A percentile compares a stretch with the other conserved stretches of the same genome.
Evolutionary conservation across 1,284 basidiomycete species (phyloP).

Genomic region (Caloboletus firmus): DNA sequence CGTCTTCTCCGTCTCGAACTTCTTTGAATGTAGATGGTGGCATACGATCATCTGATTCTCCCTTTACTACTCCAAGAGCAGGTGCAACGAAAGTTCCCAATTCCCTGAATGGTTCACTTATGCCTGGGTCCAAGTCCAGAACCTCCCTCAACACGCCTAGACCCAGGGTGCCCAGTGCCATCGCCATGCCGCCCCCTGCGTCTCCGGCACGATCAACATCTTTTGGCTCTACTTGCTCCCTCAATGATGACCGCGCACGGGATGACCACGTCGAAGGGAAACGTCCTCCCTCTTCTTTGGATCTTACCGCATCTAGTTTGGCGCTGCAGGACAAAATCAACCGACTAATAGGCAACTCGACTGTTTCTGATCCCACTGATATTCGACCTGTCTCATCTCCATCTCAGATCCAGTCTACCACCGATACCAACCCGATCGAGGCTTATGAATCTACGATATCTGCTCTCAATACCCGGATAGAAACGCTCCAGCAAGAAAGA

Average conservation of each 20-base stretch:
- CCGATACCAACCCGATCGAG: constrained; percentile 37
- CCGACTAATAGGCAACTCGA: constrained; percentile 39
- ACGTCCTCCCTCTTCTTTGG: constrained; percentile 30
- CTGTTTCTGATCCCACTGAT: constrained; percentile 16
- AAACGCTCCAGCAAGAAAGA: constrained; percentile 60
- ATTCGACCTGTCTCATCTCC: constrained; percentile 8
- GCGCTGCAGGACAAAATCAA: constrained; percentile 55
- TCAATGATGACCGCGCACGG: constrained; percentile 33
- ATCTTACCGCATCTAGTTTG: constrained; percentile 42
- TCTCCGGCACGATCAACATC: constrained; percentile 47
- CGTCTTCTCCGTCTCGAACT: constrained; percentile 33
- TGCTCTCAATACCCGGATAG: constrained; percentile 50
- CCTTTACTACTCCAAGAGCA: constrained; percentile 65
- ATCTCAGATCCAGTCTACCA: constrained; percentile 19
- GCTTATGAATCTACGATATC: constrained; percentile 33
- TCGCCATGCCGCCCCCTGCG: constrained; percentile 76
- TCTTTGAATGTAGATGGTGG: constrained; percentile 15
- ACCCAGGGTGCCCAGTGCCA: constrained; percentile 64
- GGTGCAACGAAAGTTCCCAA: constrained; percentile 38
- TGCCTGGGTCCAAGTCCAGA: constrained; percentile 43
- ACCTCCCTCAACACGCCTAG: constrained; percentile 56
- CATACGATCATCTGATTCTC: constrained; percentile 42
- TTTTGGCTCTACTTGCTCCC: constrained; percentile 33
- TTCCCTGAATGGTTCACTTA: constrained; percentile 42
- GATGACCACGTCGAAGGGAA: constrained; percentile 19